A percentile compares a stretch with the other conserved stretches of the same genome.
Conservation (phyloP, 2,329 filamentous ascomycete genomes). For the Leptographium wingfieldii region DNA sequence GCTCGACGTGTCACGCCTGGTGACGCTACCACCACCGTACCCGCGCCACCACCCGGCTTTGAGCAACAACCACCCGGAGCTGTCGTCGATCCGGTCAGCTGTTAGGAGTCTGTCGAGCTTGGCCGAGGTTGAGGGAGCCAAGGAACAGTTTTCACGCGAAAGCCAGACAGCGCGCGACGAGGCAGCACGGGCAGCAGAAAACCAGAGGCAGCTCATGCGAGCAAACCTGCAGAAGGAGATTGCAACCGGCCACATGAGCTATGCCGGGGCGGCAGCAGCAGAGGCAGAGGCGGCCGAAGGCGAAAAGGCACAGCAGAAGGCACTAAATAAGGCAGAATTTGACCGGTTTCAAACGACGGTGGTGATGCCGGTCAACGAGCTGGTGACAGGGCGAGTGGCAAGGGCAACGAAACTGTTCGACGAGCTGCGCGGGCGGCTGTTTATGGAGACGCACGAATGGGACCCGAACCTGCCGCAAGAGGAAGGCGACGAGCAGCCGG, state of each 20-base stretch:
- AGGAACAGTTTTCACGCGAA: slow-evolving; percentile 45
- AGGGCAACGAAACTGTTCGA: slow-evolving; percentile 68
- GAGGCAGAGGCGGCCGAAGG: slow-evolving; percentile 61
- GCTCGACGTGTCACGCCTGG: slow-evolving; percentile 79
- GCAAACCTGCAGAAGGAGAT: slow-evolving; percentile 70
- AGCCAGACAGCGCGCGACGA: slow-evolving; percentile 48
- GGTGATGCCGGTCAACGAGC: slow-evolving; percentile 69
- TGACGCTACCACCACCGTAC: slow-evolving; percentile 87
- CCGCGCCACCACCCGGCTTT: slow-evolving; percentile 90
- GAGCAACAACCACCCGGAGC: slow-evolving; percentile 86
- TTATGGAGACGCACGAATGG: slow-evolving; percentile 53
- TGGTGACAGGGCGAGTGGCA: slow-evolving; percentile 63
- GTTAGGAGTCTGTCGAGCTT: slow-evolving; percentile 66
- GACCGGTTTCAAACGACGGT: slow-evolving; percentile 74
- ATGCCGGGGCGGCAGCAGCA: slow-evolving; percentile 69
- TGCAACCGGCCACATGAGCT: slow-evolving; percentile 63
- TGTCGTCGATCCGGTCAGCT: slow-evolving; percentile 62
- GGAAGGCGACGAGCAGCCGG: slow-evolving; percentile 88
- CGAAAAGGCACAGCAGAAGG: slow-evolving; percentile 59
- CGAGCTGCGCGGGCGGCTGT: slow-evolving; percentile 58
- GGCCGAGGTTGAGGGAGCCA: slow-evolving; percentile 55
- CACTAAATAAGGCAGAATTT: slow-evolving; percentile 67
- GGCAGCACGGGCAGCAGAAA: slow-evolving; percentile 32
- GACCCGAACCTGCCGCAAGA: slow-evolving; percentile 80
- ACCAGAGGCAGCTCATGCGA: slow-evolving; percentile 52